phyloP scores from a whole-genome alignment of 768 basidiomycete genomes.

The Sistotremastrum niveocremeum region DNA sequence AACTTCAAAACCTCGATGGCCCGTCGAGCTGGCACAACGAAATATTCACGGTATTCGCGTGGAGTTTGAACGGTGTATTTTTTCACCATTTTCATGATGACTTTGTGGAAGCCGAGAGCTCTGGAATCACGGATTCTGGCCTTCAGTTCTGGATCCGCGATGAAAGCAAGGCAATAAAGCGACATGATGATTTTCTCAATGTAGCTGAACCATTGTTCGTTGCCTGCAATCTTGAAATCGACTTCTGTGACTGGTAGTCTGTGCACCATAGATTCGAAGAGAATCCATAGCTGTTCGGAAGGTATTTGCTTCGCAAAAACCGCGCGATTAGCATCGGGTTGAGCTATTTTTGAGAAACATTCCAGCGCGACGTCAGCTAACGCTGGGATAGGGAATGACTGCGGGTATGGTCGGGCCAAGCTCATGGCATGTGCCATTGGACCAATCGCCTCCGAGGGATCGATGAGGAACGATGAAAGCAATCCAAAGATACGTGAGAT shows the following conservation, averaged over 20 bases:
- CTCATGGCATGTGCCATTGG: slow-evolving; percentile 27
- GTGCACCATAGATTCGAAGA: slow-evolving; percentile 63
- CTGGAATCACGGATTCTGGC: slow-evolving; percentile 51
- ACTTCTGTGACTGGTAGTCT: slow-evolving; percentile 69
- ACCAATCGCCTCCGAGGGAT: slow-evolving; percentile 50
- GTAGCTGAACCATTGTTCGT: slow-evolving; percentile 61
- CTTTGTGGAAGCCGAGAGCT: slow-evolving; percentile 49
- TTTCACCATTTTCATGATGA: slow-evolving; percentile 62
- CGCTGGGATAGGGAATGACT: slow-evolving; percentile 29
- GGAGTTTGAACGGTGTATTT: slow-evolving; percentile 39
- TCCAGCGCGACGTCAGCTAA: slow-evolving; percentile 72
- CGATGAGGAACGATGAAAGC: slow-evolving; percentile 62
- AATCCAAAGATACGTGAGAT: slow-evolving; percentile 46
- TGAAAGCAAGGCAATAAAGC: slow-evolving; percentile 79
- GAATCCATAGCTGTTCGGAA: slow-evolving; percentile 36
- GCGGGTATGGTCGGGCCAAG: no score
- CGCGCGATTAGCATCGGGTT: slow-evolving; percentile 67
- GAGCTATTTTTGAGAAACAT: slow-evolving; percentile 65
- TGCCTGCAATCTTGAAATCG: slow-evolving; percentile 53
- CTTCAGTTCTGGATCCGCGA: slow-evolving; percentile 67
- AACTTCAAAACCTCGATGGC: slow-evolving; percentile 68
- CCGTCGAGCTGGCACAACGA: slow-evolving; percentile 44
- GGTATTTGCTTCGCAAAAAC: slow-evolving; percentile 52
- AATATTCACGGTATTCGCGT: slow-evolving; percentile 38
- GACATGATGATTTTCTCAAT: slow-evolving; percentile 67